phyloP scores from a whole-genome alignment of 169 alveolate species.

The Plasmodium adleri region DNA sequence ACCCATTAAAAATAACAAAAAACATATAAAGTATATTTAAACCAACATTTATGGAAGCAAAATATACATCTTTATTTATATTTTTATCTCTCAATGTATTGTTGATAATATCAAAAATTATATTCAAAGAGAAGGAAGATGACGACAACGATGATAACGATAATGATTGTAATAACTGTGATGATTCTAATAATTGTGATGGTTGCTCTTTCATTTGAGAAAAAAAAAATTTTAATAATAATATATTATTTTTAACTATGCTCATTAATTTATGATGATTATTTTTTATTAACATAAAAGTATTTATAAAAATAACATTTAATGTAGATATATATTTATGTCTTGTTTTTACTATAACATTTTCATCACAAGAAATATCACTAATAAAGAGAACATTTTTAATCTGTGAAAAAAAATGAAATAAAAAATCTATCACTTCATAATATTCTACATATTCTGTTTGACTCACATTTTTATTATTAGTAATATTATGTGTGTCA shows the following conservation, averaged over 20 bases:
- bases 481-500: too few species aligned
- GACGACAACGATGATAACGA: too few species aligned
- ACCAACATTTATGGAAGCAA: not conserved
- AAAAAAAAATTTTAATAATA: not conserved
- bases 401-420: conserved; percentile 3
- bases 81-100: not conserved
- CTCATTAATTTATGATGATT: not conserved
- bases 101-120: not conserved
- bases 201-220: not conserved
- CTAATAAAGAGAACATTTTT: not conserved
- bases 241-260: conserved; percentile 2
- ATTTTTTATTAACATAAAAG: not conserved
- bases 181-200: too few species aligned
- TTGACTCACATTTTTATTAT: too few species aligned
- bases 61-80: not conserved
- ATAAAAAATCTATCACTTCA: not conserved
- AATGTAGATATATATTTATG: not conserved
- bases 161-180: too few species aligned
- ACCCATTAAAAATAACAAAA: not conserved
- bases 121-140: not conserved
- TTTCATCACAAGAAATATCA: too few species aligned
- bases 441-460: not conserved
- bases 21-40: not conserved
- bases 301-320: not conserved
- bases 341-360: not conserved